Percentiles rank a stretch among this genome's conserved stretches.
Conservation (phyloP, 495 filamentous ascomycete genomes). For the Amniculicola lignicola region DNA sequence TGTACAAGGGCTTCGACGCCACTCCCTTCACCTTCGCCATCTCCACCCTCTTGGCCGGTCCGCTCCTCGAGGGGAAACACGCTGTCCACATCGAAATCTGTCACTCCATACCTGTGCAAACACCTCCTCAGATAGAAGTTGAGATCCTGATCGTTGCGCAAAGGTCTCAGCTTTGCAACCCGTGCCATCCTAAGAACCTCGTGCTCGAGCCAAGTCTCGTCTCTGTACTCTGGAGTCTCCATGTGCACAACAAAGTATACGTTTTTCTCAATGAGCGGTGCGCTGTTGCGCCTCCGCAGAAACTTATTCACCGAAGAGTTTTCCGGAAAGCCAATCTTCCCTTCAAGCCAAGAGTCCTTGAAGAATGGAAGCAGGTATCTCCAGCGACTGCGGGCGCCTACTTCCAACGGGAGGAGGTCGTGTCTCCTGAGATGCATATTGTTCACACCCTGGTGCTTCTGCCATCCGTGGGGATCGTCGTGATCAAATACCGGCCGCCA, state of each 20-base stretch:
- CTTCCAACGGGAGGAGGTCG: not conserved
- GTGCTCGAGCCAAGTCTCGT: not conserved
- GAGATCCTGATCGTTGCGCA: too few species aligned
- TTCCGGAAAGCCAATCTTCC: not conserved
- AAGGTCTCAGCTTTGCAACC: not conserved
- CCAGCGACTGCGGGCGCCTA: not conserved
- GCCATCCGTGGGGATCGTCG: not conserved
- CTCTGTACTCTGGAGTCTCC: not conserved
- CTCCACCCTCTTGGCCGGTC: too few species aligned
- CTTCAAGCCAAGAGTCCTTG: not conserved
- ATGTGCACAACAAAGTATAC: not conserved
- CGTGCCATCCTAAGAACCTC: not conserved
- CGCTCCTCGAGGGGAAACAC: too few species aligned
- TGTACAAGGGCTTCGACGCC: too few species aligned
- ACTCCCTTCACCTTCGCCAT: too few species aligned
- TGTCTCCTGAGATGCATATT: not conserved
- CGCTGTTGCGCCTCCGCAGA: not conserved
- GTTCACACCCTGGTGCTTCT: not conserved
- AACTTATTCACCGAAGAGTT: not conserved
- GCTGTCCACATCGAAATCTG: too few species aligned
- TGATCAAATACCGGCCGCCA: not conserved
- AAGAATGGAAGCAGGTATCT: conserved; percentile 5
- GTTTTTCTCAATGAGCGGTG: not conserved
- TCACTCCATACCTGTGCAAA: too few species aligned
- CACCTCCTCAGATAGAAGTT: too few species aligned